Evolutionary conservation across 176 grass and related monocot species (phyloP).

Genomic region (Zoysia pacifica): DNA sequence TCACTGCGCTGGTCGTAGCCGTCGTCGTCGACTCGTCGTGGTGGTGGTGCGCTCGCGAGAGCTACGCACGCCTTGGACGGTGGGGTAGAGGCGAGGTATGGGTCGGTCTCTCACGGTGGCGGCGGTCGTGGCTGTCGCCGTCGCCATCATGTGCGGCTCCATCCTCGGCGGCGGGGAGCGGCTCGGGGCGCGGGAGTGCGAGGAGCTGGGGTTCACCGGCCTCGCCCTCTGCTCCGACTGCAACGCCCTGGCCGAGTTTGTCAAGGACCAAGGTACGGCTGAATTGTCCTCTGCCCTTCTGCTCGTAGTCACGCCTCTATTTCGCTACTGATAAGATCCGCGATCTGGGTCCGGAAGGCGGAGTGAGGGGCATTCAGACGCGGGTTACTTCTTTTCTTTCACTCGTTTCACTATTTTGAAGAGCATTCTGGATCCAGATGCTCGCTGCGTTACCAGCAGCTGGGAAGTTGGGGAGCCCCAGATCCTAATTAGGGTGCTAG

Average conservation of each 20-base stretch:
- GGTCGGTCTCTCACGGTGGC: background rate
- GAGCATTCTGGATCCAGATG: background rate
- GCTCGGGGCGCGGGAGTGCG: slow-evolving; percentile 70
- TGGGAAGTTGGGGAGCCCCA: background rate
- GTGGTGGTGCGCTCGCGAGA: slow-evolving; percentile 8
- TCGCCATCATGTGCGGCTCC: slow-evolving; percentile 39
- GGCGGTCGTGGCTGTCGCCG: background rate
- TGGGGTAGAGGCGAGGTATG: slow-evolving; percentile 6
- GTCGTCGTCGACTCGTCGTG: background rate
- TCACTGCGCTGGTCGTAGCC: background rate
- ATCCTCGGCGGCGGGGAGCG: slow-evolving; percentile 39
- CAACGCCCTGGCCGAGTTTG: slow-evolving; percentile 73
- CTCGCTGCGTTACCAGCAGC: background rate
- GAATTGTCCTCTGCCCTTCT: background rate
- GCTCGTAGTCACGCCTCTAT: background rate
- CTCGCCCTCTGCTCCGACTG: slow-evolving; percentile 99
- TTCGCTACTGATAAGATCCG: background rate
- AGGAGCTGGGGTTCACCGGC: slow-evolving; percentile 93
- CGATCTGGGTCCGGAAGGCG: background rate
- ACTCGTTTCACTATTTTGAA: background rate
- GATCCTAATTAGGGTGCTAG: background rate
- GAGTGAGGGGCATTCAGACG: background rate
- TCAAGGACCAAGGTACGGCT: slow-evolving; percentile 78
- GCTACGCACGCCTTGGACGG: background rate
- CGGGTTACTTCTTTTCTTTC: background rate